phyloP scores from a whole-genome alignment of 2,329 filamentous ascomycete species.

The Thielaviopsis populi region DNA sequence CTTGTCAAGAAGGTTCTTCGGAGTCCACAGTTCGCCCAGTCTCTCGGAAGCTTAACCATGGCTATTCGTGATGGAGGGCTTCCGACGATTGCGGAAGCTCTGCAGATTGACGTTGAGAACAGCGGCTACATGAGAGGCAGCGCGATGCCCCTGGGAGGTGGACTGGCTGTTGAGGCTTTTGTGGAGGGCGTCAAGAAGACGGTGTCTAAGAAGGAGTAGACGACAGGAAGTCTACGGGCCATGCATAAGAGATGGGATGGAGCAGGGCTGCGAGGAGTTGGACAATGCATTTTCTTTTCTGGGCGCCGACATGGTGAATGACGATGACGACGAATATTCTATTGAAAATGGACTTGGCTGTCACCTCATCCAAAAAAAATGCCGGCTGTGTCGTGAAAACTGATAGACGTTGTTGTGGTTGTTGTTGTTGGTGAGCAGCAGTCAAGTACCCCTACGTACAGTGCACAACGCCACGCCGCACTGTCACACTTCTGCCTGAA shows the following conservation, averaged over 20 bases:
- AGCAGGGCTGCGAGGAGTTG: not conserved
- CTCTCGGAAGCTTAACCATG: constrained; percentile 67
- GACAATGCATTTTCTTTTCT: not conserved
- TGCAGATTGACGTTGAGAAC: constrained; percentile 67
- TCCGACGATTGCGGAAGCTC: constrained; percentile 74
- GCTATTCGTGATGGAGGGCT: constrained; percentile 82
- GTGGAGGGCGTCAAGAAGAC: constrained; percentile 74
- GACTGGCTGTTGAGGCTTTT: constrained; percentile 80
- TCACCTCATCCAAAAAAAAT: not conserved
- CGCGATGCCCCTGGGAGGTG: constrained; percentile 71
- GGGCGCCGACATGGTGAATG: not conserved
- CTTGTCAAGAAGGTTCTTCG: constrained; percentile 69
- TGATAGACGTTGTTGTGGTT: not conserved
- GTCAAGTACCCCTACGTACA: not conserved
- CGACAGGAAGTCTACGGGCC: too few species aligned
- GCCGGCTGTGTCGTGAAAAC: not conserved
- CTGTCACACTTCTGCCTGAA: not conserved
- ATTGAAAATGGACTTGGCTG: not conserved
- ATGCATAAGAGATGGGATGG: not conserved
- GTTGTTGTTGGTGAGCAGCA: too few species aligned
- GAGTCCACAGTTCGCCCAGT: constrained; percentile 84
- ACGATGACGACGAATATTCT: not conserved
- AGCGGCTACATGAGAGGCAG: constrained; percentile 68
- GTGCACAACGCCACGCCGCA: not conserved
- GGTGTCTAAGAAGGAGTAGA: constrained; percentile 28